Conservation (phyloP, 2,329 filamentous ascomycete genomes). For the Trichoderma sp. region DNA sequence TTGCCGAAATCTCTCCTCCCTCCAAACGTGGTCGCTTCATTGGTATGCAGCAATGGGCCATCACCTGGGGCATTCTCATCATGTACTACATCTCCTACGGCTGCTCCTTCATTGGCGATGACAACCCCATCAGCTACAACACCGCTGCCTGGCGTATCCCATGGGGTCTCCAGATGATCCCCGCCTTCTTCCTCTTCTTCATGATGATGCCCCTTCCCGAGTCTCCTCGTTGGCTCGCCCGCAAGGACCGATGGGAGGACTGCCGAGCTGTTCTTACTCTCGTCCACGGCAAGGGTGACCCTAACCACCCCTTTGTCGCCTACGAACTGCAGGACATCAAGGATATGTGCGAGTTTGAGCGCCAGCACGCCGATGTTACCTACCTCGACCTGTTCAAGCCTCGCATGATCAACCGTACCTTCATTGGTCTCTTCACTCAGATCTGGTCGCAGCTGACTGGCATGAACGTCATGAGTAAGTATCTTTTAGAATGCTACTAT, state of each 20-base stretch:
- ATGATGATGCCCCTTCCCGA: slow-evolving; percentile 60
- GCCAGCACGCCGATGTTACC: slow-evolving; percentile 63
- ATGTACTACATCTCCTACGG: slow-evolving; percentile 70
- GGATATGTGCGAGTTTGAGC: slow-evolving; percentile 71
- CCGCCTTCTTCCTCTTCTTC: slow-evolving; percentile 56
- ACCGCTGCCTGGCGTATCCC: slow-evolving; percentile 60
- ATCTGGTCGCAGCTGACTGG: slow-evolving; percentile 57
- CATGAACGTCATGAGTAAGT: slow-evolving; percentile 57
- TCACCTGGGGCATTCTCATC: slow-evolving; percentile 64
- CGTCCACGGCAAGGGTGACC: slow-evolving; percentile 65
- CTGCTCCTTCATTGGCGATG: slow-evolving; percentile 54
- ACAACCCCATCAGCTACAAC: slow-evolving; percentile 35
- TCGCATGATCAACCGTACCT: slow-evolving; percentile 55
- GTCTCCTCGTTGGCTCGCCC: slow-evolving; percentile 63
- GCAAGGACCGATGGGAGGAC: slow-evolving; percentile 59
- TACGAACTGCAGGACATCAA: slow-evolving; percentile 71
- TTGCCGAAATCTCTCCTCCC: slow-evolving; percentile 60
- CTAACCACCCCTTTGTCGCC: slow-evolving; percentile 61
- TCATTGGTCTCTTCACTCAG: slow-evolving; percentile 51
- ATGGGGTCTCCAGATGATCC: slow-evolving; percentile 64
- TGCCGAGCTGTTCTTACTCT: slow-evolving; percentile 51
- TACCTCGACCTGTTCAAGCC: slow-evolving; percentile 72
- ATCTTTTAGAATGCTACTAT: not conserved
- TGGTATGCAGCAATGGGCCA: slow-evolving; percentile 70
- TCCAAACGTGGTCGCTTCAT: slow-evolving; percentile 63